These are phyloP conservation scores for Herpetomonas samuelpessoai DNA, from an alignment of 208 protist species.

Conservation along the genomic window DNA sequence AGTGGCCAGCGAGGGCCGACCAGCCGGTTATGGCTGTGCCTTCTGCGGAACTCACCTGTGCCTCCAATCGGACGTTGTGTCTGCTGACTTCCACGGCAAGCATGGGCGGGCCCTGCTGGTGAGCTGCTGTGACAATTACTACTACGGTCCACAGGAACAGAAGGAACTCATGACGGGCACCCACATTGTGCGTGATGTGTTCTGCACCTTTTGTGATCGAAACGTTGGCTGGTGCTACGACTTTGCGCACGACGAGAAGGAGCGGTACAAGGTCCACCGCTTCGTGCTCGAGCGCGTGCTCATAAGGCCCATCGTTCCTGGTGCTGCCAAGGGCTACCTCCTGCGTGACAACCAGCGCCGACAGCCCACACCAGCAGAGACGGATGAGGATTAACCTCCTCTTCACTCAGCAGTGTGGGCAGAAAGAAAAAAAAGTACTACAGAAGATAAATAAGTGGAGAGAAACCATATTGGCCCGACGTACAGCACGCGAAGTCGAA, in stretches of 20 bases:
- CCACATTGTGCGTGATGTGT: constrained; percentile 77
- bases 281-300: constrained; percentile 75
- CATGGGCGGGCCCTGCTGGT: constrained; percentile 72
- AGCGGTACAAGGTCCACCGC: constrained; percentile 76
- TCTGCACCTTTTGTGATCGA: constrained; percentile 68
- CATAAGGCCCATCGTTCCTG: constrained; percentile 29
- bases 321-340: constrained; percentile 13
- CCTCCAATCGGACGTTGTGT: constrained; percentile 55
- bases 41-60: constrained; percentile 75
- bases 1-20: constrained; percentile 18
- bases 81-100: constrained; percentile 65
- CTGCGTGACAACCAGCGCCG: neutral
- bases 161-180: constrained; percentile 76
- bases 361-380: neutral
- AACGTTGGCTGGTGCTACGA: constrained; percentile 85
- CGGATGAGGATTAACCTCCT: neutral
- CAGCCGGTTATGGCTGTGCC: constrained; percentile 60
- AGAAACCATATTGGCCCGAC: too few relatives aligned
- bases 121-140: constrained; percentile 70
- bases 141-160: constrained; percentile 68
- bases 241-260: constrained; percentile 70
- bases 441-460: too few relatives aligned
- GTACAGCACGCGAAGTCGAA: too few relatives aligned
- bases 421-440: too few relatives aligned
- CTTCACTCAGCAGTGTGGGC: too few relatives aligned